These are phyloP conservation scores for Fraxinus excelsior DNA, from an alignment of 257 asterid species.

Conservation along the genomic window DNA sequence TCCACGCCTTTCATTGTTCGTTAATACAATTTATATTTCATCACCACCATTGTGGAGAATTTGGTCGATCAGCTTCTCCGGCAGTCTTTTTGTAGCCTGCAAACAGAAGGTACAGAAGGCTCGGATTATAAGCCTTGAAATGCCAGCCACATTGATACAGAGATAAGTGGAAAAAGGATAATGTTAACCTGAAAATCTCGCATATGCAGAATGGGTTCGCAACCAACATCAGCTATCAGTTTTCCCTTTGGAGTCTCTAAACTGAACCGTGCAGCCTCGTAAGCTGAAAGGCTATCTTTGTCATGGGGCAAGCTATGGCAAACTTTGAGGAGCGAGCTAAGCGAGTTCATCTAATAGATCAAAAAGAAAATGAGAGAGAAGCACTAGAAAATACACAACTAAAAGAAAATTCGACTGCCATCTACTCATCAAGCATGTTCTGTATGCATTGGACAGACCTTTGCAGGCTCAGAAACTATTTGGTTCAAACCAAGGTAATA, in stretches of 20 bases:
- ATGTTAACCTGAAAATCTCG: conserved; percentile 94
- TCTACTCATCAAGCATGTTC: no score
- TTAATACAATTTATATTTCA: conserved; percentile 24
- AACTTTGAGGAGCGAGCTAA: conserved; percentile 73
- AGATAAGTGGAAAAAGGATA: conserved; percentile 14
- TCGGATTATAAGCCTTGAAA: neutral
- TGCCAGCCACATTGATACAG: neutral
- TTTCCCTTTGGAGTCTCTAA: conserved; percentile 81
- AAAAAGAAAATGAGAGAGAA: conserved; percentile 8
- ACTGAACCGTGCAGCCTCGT: conserved; percentile 85
- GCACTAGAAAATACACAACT: neutral
- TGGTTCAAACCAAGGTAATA: no score
- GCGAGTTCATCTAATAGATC: conserved; percentile 78
- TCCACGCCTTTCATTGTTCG: neutral
- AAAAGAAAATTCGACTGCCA: neutral
- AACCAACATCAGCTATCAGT: conserved; percentile 87
- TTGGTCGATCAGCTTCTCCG: conserved; percentile 75
- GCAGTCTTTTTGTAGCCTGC: conserved; percentile 78
- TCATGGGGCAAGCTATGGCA: conserved; percentile 68
- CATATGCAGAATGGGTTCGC: conserved; percentile 97
- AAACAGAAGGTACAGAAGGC: neutral
- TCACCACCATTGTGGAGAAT: conserved; percentile 46
- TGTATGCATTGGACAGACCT: neutral
- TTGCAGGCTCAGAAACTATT: neutral
- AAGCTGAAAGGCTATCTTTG: conserved; percentile 52